A percentile compares a stretch with the other conserved stretches of the same genome.
These are phyloP conservation scores for Mortierella sp. DNA, from an alignment of 371 early-diverging fungal genomes.

Conservation along the genomic window DNA sequence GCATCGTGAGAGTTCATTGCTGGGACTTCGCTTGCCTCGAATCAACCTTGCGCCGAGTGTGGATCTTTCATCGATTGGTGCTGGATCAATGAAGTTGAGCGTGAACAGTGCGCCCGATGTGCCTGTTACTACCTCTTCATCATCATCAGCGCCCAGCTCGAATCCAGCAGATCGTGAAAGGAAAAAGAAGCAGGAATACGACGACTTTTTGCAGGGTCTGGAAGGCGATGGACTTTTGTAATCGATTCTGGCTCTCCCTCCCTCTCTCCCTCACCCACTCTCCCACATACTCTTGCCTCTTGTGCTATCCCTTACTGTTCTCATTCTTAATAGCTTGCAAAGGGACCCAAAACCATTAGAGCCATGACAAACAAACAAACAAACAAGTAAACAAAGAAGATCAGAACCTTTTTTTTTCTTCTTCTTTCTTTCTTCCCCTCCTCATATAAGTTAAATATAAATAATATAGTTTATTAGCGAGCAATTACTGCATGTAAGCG, in stretches of 20 bases:
- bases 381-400: too few species aligned
- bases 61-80: slow-evolving; percentile 4
- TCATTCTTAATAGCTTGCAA: too few species aligned
- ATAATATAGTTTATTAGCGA: too few species aligned
- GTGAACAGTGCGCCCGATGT: slow-evolving; percentile 53
- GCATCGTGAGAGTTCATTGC: slow-evolving; percentile 29
- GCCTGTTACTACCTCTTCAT: slow-evolving; percentile 1
- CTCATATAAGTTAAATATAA: too few species aligned
- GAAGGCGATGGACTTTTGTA: slow-evolving; percentile 44
- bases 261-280: background rate
- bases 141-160: background rate
- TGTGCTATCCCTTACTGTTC: too few species aligned
- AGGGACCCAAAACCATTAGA: too few species aligned
- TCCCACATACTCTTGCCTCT: too few species aligned
- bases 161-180: slow-evolving; percentile 24
- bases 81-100: slow-evolving; percentile 25
- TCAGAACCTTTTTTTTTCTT: too few species aligned
- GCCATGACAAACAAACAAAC: too few species aligned
- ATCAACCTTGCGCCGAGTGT: slow-evolving; percentile 41
- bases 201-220: slow-evolving; percentile 39
- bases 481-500: too few species aligned
- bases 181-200: slow-evolving; percentile 50
- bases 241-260: background rate
- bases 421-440: too few species aligned
- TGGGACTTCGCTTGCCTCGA: slow-evolving; percentile 42